Evolutionary conservation across 106 monocot species (phyloP).

Genomic region (Dendrobium catenatum): DNA sequence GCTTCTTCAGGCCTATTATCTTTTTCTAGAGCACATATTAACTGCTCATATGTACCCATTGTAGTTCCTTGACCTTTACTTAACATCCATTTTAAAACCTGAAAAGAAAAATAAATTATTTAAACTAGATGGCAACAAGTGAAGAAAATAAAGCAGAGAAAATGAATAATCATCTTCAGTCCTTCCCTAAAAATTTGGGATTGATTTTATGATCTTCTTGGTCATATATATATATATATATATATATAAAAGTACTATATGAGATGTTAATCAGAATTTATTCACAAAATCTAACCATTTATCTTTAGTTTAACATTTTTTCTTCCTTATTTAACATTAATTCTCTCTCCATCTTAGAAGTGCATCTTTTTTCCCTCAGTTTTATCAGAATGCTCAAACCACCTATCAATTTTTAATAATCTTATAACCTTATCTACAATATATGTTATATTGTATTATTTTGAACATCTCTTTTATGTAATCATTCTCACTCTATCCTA

Average conservation of each 20-base stretch:
- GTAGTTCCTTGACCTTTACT: slow-evolving; percentile 96
- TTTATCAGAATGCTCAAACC: not conserved
- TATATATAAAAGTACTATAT: not conserved
- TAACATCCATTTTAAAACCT: slow-evolving; percentile 98
- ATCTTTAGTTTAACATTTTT: not conserved
- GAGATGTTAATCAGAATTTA: not conserved
- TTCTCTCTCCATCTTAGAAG: not conserved
- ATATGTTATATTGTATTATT: not conserved
- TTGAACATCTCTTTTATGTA: not conserved
- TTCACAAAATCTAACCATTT: not conserved
- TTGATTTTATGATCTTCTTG: not conserved
- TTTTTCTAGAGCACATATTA: slow-evolving; percentile 89
- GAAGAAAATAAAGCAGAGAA: not conserved
- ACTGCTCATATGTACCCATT: slow-evolving; percentile 84
- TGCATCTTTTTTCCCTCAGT: not conserved
- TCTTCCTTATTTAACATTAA: not conserved
- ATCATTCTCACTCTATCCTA: not conserved
- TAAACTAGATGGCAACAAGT: not conserved
- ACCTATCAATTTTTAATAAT: not conserved
- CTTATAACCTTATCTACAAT: not conserved
- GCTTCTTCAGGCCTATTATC: slow-evolving; percentile 94
- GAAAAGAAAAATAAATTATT: not conserved
- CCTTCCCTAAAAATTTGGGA: not conserved
- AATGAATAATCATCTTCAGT: not conserved
- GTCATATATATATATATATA: not conserved